Conservation (phyloP, 108 stramenopile genomes). For the Cyclotella baltica region DNA sequence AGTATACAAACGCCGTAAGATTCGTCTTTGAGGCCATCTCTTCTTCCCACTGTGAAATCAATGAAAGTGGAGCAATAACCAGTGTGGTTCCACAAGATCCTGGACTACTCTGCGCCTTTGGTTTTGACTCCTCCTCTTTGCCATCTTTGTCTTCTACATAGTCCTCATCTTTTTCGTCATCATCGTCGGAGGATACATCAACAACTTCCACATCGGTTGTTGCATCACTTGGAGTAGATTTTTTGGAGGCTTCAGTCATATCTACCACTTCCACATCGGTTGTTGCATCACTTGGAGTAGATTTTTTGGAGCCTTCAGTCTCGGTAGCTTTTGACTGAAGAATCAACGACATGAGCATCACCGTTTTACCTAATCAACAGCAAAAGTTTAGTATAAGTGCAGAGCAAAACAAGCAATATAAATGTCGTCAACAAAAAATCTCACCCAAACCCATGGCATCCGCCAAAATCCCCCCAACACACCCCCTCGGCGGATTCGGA, state of each 20-base stretch:
- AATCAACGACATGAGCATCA: slow-evolving; percentile 78
- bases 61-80: slow-evolving; percentile 79
- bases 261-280: slow-evolving; percentile 24
- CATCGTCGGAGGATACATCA: slow-evolving; percentile 30
- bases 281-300: not conserved
- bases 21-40: slow-evolving; percentile 82
- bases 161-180: slow-evolving; percentile 15
- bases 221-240: not conserved
- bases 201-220: slow-evolving; percentile 18
- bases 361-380: slow-evolving; percentile 65
- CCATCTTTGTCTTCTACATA: slow-evolving; percentile 5
- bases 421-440: not conserved
- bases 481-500: slow-evolving; percentile 74
- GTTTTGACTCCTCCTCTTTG: not conserved
- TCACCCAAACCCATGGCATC: slow-evolving; percentile 77
- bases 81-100: slow-evolving; percentile 60
- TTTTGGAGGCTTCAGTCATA: not conserved
- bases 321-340: slow-evolving; percentile 52
- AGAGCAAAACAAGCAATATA: not conserved
- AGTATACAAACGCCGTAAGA: slow-evolving; percentile 65
- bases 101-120: slow-evolving; percentile 1
- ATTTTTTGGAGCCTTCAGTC: not conserved
- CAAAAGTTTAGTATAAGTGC: not conserved
- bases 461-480: slow-evolving; percentile 81
- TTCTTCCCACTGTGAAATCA: slow-evolving; percentile 86